phyloP scores from a whole-genome alignment of 2,329 filamentous ascomycete genomes.

The Tolypocladium ophioglossoides region DNA sequence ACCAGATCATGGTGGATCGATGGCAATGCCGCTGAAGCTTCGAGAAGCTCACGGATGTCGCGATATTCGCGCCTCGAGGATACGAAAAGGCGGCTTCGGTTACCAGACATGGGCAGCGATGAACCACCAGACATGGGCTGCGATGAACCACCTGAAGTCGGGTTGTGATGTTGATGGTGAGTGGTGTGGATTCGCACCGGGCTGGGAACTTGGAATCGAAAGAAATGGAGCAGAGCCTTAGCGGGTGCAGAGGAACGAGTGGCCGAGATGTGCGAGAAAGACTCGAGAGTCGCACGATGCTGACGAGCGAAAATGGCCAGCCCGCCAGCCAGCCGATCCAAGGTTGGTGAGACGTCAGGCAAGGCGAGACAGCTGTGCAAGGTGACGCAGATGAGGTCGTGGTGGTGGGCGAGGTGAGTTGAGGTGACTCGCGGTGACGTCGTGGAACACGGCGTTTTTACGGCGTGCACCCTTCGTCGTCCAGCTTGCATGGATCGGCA shows the following conservation, averaged over 20 bases:
- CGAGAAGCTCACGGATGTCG: neutral
- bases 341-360: neutral
- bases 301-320: neutral
- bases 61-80: neutral
- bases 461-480: neutral
- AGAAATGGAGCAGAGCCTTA: too few relatives aligned
- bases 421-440: neutral
- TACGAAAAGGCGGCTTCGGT: neutral
- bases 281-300: neutral
- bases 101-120: neutral
- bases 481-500: neutral
- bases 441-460: neutral
- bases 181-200: neutral
- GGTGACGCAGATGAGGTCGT: neutral
- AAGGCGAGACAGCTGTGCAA: neutral
- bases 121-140: neutral
- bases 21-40: neutral
- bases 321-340: neutral
- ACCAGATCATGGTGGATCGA: conserved; percentile 53
- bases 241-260: neutral
- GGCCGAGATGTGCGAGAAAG: neutral
- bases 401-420: neutral
- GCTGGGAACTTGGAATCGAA: too few relatives aligned
- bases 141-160: too few relatives aligned
- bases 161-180: neutral